Evolutionary conservation across 306 rosid species (phyloP), one percentile per base, ranked within the genome.

Genomic region (Sindora glabra): DNA sequence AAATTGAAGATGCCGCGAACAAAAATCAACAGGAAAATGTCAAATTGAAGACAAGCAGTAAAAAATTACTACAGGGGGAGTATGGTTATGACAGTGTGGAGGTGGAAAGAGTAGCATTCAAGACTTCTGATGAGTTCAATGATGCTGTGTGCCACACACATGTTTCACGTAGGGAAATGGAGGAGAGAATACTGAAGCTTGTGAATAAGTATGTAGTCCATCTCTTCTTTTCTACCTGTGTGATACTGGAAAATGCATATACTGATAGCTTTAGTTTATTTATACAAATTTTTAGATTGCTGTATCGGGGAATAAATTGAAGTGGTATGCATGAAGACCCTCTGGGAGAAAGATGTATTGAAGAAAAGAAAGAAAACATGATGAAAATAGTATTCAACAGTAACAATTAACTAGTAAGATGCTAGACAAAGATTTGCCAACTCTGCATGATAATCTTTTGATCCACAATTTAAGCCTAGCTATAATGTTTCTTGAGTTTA

Each of bases 21-120:
- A 47, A 57, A 40, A 56, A 45, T 55, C 49, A 45, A 41, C 51
- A 26, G 24, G 56, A 45, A 21, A 65, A 75, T 67, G 66, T 36
- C 46, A 77, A 51, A 46, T 24, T 60, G 64, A 76, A 60, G 17
- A 58, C 70, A 74, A 67, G 79, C 13, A 26, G 50, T 27, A 59
- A 70, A 65, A 63, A 21, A 5, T 70, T 52, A 50, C 23, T 42
- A 56, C 51, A 64, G 60, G 63, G 65, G 39, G 65, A 50, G 67
- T 62, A 69, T 47, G 70, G 65, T 38, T 69, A 68, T 11, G 79
- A 79, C 8, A 56, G 48, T 39, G 59, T 74, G 71, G 79, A 51
- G 74, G 75, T 80, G 56, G 98, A 88, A 39, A 76, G 95, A 74
- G 90, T 81, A 10, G 98, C 98, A 39, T 88, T 92, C 55, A 79